Evolutionary conservation across 495 filamentous ascomycete genomes (phyloP), one percentile per base, ranked within the genome.

Genomic region (Opeltia flavorubescens): DNA sequence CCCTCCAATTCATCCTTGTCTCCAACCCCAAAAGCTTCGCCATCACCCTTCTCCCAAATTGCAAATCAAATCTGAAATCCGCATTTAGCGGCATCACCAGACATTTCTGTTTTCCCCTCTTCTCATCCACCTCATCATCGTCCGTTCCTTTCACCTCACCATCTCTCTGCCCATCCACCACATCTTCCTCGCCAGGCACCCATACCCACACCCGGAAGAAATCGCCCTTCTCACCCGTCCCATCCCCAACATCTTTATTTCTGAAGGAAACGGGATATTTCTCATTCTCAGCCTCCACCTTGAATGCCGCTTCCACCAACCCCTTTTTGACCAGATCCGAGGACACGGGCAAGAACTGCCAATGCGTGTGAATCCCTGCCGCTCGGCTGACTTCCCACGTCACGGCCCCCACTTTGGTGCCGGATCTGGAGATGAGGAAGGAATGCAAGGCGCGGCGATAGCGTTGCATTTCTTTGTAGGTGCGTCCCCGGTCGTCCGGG

Each of bases 341-440:
- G 0, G 82, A 72, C 1, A 94, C 71, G 2, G 91, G 89, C 26
- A 95, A 68, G 55, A 93, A 89, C 67, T 98, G 91, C 91, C 89
- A 95, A 57, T 95, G 91, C 0, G 75, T 70, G 59, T 98, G 91
- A 44, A 95, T 80, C 20, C 86, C 86, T 9, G 70, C 69, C 2
- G 65, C 66, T 15, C 87, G 77, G 55, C 77, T 85, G 52, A 98
- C 81, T 64, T 95, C 89, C 74, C 86, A 98, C 0, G 87, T 89
- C 2, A 96, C 84, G 7, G 83, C 74, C 24, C 88, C 89, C 3
- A 94, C 69, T 48, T 66, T 63, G 56, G 69, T 61, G 51, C 67
- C 64, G 15, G 47, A 45, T 38, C 60, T 58, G 18, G 59, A 45
- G n/a, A 58, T 64, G 43, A 74, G 62, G 82, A 95, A 91, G 26